Conservation (phyloP, 805 yeast species). For the Blastobotrys peoriensis region DNA sequence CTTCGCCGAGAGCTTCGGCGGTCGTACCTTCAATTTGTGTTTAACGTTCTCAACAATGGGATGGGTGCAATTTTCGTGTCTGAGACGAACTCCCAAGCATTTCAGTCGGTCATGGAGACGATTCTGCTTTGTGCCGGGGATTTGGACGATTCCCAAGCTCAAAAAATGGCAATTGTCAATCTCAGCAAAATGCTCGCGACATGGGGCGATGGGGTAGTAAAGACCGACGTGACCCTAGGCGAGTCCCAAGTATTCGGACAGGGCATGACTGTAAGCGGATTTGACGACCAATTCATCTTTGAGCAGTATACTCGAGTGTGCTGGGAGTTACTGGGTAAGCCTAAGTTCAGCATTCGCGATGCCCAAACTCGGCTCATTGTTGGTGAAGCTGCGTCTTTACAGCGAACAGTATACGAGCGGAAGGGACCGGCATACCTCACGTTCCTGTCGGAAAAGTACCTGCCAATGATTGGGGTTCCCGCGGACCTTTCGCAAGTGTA, state of each 20-base stretch:
- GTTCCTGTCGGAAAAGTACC: conserved; percentile 47
- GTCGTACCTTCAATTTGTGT: conserved; percentile 61
- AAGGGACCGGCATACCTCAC: conserved; percentile 43
- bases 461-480: conserved; percentile 54
- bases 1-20: conserved; percentile 64
- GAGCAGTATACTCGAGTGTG: conserved; percentile 59
- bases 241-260: conserved; percentile 51
- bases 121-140: conserved; percentile 62
- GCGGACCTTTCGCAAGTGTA: conserved; percentile 54
- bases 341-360: conserved; percentile 62
- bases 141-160: conserved; percentile 54
- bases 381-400: conserved; percentile 64
- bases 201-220: conserved; percentile 66
- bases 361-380: conserved; percentile 73
- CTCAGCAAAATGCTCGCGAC: conserved; percentile 52
- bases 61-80: conserved; percentile 71
- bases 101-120: conserved; percentile 57
- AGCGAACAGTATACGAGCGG: conserved; percentile 54
- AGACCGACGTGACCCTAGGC: conserved; percentile 20
- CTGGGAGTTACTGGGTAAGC: conserved; percentile 76
- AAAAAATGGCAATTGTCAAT: conserved; percentile 64
- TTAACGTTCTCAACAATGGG: conserved; percentile 68
- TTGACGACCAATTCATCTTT: conserved; percentile 58
- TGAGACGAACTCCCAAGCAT: conserved; percentile 52
- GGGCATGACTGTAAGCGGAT: conserved; percentile 56